Conservation (phyloP, 2,329 filamentous ascomycete genomes). For the Furcasterigmium sp. region DNA sequence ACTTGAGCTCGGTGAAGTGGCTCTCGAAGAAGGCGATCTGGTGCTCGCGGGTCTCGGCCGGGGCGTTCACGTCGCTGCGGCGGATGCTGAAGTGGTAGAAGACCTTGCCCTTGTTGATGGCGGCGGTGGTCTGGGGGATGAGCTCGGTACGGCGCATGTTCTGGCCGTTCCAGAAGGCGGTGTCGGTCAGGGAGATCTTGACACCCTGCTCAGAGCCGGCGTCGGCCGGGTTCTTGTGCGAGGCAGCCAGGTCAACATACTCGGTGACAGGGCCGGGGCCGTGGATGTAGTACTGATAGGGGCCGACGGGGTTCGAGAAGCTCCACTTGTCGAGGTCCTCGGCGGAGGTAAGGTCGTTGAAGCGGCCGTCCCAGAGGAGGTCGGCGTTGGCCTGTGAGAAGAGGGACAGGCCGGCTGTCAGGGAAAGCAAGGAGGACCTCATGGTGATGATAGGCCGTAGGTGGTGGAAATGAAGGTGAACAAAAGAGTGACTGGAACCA, state of each 20-base stretch:
- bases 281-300: constrained; percentile 75
- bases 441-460: too few relatives aligned
- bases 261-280: constrained; percentile 48
- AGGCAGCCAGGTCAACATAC: constrained; percentile 57
- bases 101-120: constrained; percentile 60
- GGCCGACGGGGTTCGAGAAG: constrained; percentile 62
- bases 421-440: too few relatives aligned
- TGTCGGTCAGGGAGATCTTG: constrained; percentile 61
- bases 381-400: too few relatives aligned
- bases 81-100: constrained; percentile 71
- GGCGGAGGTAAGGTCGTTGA: constrained; percentile 52
- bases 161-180: constrained; percentile 67
- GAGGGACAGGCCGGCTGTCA: too few relatives aligned
- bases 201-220: constrained; percentile 56
- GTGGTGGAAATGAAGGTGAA: too few relatives aligned
- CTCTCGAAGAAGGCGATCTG: constrained; percentile 61
- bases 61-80: constrained; percentile 53
- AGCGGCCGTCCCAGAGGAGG: constrained; percentile 64
- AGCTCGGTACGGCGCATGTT: constrained; percentile 69
- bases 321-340: constrained; percentile 57
- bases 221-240: constrained; percentile 64
- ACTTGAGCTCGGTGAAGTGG: constrained; percentile 73
- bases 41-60: constrained; percentile 59
- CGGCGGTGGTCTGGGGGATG: constrained; percentile 63
- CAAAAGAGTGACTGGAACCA: too few relatives aligned